These are phyloP conservation scores for Xanthoparmelia taractica DNA, from an alignment of 495 filamentous ascomycete species.

Conservation along the genomic window DNA sequence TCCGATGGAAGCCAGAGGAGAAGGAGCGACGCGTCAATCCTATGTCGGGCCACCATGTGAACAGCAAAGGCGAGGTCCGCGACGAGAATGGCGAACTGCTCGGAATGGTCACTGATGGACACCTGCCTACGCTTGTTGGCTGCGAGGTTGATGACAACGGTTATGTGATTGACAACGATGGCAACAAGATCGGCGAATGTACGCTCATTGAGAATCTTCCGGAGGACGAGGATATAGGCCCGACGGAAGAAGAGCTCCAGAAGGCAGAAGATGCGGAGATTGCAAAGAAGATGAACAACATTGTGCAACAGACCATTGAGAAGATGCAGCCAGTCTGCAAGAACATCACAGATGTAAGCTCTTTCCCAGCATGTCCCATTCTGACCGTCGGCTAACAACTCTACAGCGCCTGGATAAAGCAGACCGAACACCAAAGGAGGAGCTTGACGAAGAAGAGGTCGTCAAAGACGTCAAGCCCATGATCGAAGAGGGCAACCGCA, in stretches of 20 bases:
- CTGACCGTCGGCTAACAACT: conserved; percentile 24
- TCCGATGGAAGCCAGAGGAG: conserved; percentile 73
- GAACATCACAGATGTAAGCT: conserved; percentile 72
- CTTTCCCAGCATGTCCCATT: neutral
- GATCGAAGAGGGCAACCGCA: conserved; percentile 73
- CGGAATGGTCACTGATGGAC: conserved; percentile 68
- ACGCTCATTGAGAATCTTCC: conserved; percentile 70
- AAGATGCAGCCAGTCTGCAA: conserved; percentile 78
- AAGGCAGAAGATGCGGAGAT: conserved; percentile 63
- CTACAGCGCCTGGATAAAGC: conserved; percentile 66
- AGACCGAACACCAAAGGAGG: conserved; percentile 76
- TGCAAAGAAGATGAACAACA: conserved; percentile 65
- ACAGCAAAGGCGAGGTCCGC: conserved; percentile 73
- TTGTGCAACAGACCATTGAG: conserved; percentile 73
- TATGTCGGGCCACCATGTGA: conserved; percentile 72
- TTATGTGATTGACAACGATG: conserved; percentile 75
- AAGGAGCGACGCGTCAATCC: conserved; percentile 58
- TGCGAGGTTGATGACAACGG: conserved; percentile 81
- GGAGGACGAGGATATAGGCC: conserved; percentile 35
- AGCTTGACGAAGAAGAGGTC: conserved; percentile 83
- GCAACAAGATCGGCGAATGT: conserved; percentile 71
- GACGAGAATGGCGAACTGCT: conserved; percentile 75
- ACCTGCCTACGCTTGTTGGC: conserved; percentile 60
- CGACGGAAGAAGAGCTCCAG: conserved; percentile 43
- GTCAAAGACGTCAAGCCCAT: conserved; percentile 79